A percentile compares a stretch with the other conserved stretches of the same genome.
Conservation (phyloP, 805 yeast genomes). For the Wickerhamiella vanderwaltii region DNA sequence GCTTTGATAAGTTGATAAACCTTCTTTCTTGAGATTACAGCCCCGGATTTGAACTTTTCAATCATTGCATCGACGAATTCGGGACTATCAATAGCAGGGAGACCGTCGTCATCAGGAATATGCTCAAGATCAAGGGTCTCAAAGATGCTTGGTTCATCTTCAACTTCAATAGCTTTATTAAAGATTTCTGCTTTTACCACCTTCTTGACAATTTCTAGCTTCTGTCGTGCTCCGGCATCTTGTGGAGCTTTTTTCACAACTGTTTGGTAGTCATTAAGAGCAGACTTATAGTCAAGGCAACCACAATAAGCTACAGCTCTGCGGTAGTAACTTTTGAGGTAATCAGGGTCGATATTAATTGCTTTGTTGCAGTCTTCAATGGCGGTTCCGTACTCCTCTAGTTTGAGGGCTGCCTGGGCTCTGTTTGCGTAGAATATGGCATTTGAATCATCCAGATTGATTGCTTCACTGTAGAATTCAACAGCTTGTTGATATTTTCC, state of each 20-base stretch:
- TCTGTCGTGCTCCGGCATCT: constrained; percentile 54
- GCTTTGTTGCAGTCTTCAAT: constrained; percentile 67
- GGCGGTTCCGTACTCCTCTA: constrained; percentile 79
- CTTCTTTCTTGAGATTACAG: constrained; percentile 64
- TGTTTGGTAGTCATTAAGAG: constrained; percentile 52
- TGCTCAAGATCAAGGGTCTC: constrained; percentile 27
- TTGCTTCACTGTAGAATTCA: constrained; percentile 58
- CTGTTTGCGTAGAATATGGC: constrained; percentile 72
- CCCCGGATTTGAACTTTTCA: constrained; percentile 59
- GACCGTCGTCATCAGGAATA: constrained; percentile 41
- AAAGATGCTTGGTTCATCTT: constrained; percentile 42
- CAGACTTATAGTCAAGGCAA: constrained; percentile 59
- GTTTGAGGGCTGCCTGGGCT: constrained; percentile 77
- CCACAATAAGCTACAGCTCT: constrained; percentile 76
- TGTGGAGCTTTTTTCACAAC: constrained; percentile 53
- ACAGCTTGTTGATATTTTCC: constrained; percentile 54
- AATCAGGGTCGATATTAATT: constrained; percentile 49
- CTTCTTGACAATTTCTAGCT: constrained; percentile 49
- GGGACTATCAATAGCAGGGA: constrained; percentile 37
- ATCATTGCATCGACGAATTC: constrained; percentile 54
- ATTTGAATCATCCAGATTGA: constrained; percentile 43
- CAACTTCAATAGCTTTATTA: constrained; percentile 74
- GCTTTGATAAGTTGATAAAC: constrained; percentile 70
- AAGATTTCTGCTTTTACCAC: constrained; percentile 64
- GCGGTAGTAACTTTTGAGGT: constrained; percentile 74